Conservation (phyloP, 371 early-diverging fungal species). For the Hamiltosporidium magnivora region DNA sequence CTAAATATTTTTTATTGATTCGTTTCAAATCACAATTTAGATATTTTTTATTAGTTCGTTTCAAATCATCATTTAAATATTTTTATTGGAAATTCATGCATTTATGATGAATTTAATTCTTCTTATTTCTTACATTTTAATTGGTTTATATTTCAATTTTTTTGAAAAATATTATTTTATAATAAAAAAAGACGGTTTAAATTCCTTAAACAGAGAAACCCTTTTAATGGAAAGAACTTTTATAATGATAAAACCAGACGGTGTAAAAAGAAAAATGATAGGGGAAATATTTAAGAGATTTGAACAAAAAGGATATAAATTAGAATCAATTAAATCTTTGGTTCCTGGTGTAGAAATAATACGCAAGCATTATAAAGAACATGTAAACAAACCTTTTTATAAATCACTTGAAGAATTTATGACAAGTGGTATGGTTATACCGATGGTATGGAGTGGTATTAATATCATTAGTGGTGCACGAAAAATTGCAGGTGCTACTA, state of each 20-base stretch:
- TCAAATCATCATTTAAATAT: no score
- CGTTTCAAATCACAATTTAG: no score
- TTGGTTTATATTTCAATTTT: no score
- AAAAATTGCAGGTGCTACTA: conserved; percentile 59
- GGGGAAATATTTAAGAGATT: conserved; percentile 52
- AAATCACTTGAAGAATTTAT: conserved; percentile 38
- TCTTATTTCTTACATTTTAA: no score
- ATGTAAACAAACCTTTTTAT: conserved; percentile 45
- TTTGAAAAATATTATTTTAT: no score
- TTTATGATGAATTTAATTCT: no score
- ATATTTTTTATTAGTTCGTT: no score
- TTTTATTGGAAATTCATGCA: no score
- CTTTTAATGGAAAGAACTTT: conserved; percentile 41
- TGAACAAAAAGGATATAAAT: conserved; percentile 50
- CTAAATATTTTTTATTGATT: no score
- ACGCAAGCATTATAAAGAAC: conserved; percentile 48
- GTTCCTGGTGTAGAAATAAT: conserved; percentile 40
- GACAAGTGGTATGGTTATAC: conserved; percentile 56
- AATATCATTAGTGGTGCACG: conserved; percentile 58
- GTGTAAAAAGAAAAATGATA: conserved; percentile 47
- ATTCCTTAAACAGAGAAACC: neutral
- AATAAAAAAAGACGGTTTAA: no score
- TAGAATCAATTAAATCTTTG: conserved; percentile 25
- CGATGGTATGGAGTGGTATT: conserved; percentile 58
- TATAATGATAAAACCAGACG: conserved; percentile 57